These are phyloP conservation scores for Eragrostis nindensis DNA, from an alignment of 176 grass and related monocot species.

Conservation along the genomic window DNA sequence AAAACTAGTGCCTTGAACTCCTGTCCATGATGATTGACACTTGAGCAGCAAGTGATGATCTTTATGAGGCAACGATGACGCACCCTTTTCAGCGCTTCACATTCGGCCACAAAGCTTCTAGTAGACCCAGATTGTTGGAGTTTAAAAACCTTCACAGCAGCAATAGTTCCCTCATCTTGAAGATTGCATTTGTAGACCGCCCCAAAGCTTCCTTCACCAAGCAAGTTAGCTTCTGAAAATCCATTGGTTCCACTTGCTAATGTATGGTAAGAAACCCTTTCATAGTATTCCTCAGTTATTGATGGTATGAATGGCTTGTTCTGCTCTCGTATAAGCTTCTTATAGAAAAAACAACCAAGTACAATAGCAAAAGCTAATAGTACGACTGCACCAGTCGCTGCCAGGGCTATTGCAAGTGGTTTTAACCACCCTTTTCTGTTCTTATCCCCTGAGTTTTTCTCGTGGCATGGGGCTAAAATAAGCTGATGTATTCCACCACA, in stretches of 20 bases:
- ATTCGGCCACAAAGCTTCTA: conserved; percentile 37
- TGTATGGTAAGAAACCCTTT: conserved; percentile 16
- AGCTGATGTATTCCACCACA: conserved; percentile 41
- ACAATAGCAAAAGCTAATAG: not conserved
- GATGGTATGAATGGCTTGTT: not conserved
- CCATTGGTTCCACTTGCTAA: conserved; percentile 6
- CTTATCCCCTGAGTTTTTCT: not conserved
- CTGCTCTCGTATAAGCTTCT: not conserved
- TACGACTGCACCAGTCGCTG: not conserved
- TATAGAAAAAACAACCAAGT: not conserved
- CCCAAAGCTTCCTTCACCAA: too few species aligned
- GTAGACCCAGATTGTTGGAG: conserved; percentile 4
- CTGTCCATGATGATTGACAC: too few species aligned
- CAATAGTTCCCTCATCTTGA: not conserved
- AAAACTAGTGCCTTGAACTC: too few species aligned
- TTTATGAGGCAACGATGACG: conserved; percentile 36
- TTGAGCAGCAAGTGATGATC: conserved; percentile 46
- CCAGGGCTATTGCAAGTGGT: not conserved
- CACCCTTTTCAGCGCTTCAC: conserved; percentile 16
- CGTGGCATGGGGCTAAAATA: not conserved
- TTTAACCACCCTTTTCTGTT: not conserved
- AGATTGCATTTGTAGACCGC: conserved; percentile 24
- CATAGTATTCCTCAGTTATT: not conserved
- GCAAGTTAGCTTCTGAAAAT: conserved; percentile 16
- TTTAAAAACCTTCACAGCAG: conserved; percentile 45